Evolutionary conservation across 208 protist genomes (phyloP).

Genomic region (Angomonas deanei): DNA sequence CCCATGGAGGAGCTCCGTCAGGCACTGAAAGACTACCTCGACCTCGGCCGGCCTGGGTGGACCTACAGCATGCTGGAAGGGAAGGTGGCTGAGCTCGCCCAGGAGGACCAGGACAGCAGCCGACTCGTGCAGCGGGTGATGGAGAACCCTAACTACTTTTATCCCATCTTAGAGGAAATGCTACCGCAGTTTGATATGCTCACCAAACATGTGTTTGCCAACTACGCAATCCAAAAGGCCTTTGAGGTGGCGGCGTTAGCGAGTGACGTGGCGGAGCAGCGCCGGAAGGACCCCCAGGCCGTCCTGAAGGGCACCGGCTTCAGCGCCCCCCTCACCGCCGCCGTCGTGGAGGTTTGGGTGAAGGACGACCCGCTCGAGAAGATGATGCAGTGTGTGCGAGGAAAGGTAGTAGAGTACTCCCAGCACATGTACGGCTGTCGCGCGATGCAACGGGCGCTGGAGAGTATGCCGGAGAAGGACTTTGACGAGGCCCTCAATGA

Average conservation of each 20-base stretch:
- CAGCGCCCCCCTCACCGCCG: background rate
- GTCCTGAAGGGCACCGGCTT: too few relatives aligned
- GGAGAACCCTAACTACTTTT: conserved; percentile 79
- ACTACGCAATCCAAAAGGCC: conserved; percentile 98
- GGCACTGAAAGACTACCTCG: background rate
- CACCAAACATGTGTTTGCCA: conserved; percentile 97
- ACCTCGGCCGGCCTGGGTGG: too few relatives aligned
- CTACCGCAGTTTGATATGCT: conserved; percentile 67
- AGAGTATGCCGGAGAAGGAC: conserved; percentile 40
- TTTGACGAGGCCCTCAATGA: conserved; percentile 68
- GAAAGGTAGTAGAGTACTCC: conserved; percentile 83
- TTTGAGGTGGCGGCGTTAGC: conserved; percentile 87
- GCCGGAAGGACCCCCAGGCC: conserved; percentile 11
- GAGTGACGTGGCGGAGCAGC: conserved; percentile 16
- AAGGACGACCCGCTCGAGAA: conserved; percentile 15
- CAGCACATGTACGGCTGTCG: conserved; percentile 95
- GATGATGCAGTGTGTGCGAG: conserved; percentile 67
- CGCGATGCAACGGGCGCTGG: conserved; percentile 96
- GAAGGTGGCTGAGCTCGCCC: conserved; percentile 84
- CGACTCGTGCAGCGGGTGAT: conserved; percentile 96
- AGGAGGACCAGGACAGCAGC: conserved; percentile 94
- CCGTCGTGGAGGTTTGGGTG: background rate
- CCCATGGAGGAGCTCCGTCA: background rate
- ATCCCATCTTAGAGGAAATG: conserved; percentile 88
- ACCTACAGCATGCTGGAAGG: conserved; percentile 68